Evolutionary conservation across 1,139 yeast species (phyloP), one percentile per base, ranked within the genome.

Genomic region (Yamadazyma sp.): DNA sequence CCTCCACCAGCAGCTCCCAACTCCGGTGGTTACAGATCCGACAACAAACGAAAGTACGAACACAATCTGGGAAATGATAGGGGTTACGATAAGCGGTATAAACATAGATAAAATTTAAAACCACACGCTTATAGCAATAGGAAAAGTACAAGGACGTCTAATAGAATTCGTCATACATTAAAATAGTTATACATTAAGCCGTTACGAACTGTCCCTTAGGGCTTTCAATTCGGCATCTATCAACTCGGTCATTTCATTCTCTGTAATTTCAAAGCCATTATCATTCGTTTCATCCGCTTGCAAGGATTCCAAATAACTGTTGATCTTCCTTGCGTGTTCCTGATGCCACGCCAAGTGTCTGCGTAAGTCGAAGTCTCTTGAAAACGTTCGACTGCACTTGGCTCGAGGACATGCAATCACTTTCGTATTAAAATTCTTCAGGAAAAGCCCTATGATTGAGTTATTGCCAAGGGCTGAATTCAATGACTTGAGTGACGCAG

Each of bases 301-400:
- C 30, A 70, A 49, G 1, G 66, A 56, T 6, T 50, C 51, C 43
- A 72, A 57, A 40, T 61, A 70, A 8, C 45, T 45, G 39, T 66
- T 67, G 3, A 42, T 37, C 15, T 34, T 37, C 7, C 25, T 12
- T 10, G 33, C 16, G n/a, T 42, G 45, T 22, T 39, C 29, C 9
- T 67, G 66, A 52, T 81, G 87, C 83, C 84, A 78, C 30, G 56
- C 59, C 36, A 80, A 48, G 53, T 81, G 87, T 34, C 84, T 64
- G 17, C 57, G 54, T 27, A 79, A 55, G 51, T 79, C 84, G 48
- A 70, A 68, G 0, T 69, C 68, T 42, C 73, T 61, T 15, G 67
- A 59, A 50, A 79, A 81, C 22, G 55, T 57, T 29, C 83, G 59
- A 23, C 55, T 60, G 53, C 87, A 81, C 34, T 66, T 66, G 14